Evolutionary conservation across 768 basidiomycete species (phyloP), one percentile per base, ranked within the genome.

Genomic region (Agaricus bisporus): DNA sequence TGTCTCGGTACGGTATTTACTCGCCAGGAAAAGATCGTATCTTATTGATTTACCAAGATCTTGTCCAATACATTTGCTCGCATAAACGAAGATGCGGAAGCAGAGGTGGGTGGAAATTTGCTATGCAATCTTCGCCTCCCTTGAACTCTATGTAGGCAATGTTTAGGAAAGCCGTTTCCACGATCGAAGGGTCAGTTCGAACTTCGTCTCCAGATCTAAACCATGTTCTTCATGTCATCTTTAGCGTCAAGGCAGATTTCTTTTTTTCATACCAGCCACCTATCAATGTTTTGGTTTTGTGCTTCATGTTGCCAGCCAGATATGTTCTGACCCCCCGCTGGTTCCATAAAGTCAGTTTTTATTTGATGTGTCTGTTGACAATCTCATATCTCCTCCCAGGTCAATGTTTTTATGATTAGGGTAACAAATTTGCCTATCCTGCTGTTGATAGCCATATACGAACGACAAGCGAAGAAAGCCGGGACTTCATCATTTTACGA

Each of bases 211-310:
- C 10, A 6, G 12, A 15, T 14, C 17, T 39, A 4, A 39, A 39
- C 29, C 29, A 51, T 51, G 6, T 36, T 56, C 26, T 36, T 56
- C 26, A 59, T 28, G 10, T 6, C 20, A 4, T 47, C 41, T 37
- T 32, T 38, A 61, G 90, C 36, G 91, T 92, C 47, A 91, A 93
- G 63, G 91, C 89, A 25, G 94, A 98, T 65, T 91, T 83, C 0
- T 66, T 98, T 11, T 98, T 97, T 66, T 93, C 90, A 20, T 98
- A 98, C 65, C 91, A 94, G 62, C 88, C 95, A 0, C 97, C 97
- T 0, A 70, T 98, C 62, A 99, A 98, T 66, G 68, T 98, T 5
- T 56, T 95, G 41, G 97, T 95, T 0, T 72, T 98, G 12, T 82
- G 83, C 48, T 73, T 95, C 58, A 87, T 99, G 79, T 74, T 94